These are phyloP conservation scores for Fusarium sp. DNA, from an alignment of 2,329 filamentous ascomycete species.

Conservation along the genomic window DNA sequence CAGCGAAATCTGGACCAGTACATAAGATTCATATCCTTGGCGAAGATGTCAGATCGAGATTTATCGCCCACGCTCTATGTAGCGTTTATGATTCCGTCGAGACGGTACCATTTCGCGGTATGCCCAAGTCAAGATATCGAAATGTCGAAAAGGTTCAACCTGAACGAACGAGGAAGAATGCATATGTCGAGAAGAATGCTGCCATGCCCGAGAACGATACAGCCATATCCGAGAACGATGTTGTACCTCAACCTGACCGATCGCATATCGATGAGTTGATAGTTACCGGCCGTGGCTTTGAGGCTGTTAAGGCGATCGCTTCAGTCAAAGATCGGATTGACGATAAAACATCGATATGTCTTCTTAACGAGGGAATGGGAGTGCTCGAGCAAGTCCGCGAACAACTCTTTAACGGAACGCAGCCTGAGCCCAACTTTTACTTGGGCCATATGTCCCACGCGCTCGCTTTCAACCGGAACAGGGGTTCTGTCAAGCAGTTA, in stretches of 20 bases:
- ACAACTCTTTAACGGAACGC: constrained; percentile 73
- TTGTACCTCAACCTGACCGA: constrained; percentile 40
- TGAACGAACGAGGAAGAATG: constrained; percentile 26
- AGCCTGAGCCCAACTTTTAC: constrained; percentile 77
- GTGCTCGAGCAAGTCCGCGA: constrained; percentile 80
- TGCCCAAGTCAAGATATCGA: constrained; percentile 43
- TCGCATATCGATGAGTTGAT: constrained; percentile 76
- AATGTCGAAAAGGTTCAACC: constrained; percentile 43
- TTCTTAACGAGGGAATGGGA: constrained; percentile 86
- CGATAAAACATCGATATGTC: constrained; percentile 74
- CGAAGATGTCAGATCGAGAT: constrained; percentile 52
- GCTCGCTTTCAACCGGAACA: constrained; percentile 53
- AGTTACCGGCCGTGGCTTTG: constrained; percentile 67
- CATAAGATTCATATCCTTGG: constrained; percentile 56
- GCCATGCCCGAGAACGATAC: constrained; percentile 12
- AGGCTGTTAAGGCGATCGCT: constrained; percentile 64
- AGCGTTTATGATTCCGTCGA: constrained; percentile 54
- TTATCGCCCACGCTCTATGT: constrained; percentile 53
- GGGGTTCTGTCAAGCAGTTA: constrained; percentile 52
- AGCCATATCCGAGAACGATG: constrained; percentile 8
- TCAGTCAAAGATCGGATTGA: constrained; percentile 73
- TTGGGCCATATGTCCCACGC: constrained; percentile 68
- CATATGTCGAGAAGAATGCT: constrained; percentile 35
- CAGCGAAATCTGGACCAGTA: constrained; percentile 45
- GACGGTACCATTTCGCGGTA: constrained; percentile 43